Percentiles rank a stretch among this genome's conserved stretches.
These are phyloP conservation scores for Alternaria metachromatica DNA, from an alignment of 2,329 filamentous ascomycete species.

Conservation along the genomic window DNA sequence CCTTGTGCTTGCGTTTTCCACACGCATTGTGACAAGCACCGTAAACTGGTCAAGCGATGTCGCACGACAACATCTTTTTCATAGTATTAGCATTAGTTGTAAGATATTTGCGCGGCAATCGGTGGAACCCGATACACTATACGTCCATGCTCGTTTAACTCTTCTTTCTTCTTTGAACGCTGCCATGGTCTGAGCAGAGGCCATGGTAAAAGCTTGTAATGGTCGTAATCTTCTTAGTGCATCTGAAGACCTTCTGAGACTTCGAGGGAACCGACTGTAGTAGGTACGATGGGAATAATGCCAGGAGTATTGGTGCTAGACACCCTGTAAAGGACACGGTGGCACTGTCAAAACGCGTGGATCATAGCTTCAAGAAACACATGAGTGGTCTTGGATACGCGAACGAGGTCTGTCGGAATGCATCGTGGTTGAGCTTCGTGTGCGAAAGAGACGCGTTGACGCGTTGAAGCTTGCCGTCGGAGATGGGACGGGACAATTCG, in stretches of 20 bases:
- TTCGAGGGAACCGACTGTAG: neutral
- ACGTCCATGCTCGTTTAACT: neutral
- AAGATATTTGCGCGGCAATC: neutral
- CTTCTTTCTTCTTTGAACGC: neutral
- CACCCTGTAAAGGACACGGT: neutral
- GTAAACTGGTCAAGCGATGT: no score
- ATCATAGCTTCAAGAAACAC: neutral
- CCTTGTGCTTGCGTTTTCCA: neutral
- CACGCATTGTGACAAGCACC: neutral
- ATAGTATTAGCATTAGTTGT: neutral
- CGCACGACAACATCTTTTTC: neutral
- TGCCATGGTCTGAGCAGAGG: neutral
- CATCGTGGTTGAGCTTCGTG: neutral
- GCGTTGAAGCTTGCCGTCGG: neutral
- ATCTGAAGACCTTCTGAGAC: neutral
- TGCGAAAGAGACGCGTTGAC: neutral
- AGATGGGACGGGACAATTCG: neutral
- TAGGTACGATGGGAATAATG: neutral
- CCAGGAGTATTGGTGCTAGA: neutral
- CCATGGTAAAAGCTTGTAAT: neutral
- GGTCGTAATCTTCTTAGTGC: neutral
- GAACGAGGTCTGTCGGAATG: neutral
- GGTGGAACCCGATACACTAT: neutral
- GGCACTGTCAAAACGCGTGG: neutral
- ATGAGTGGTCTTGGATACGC: neutral